These are phyloP conservation scores for Casuarina glauca DNA, from an alignment of 306 rosid genomes.

Conservation along the genomic window DNA sequence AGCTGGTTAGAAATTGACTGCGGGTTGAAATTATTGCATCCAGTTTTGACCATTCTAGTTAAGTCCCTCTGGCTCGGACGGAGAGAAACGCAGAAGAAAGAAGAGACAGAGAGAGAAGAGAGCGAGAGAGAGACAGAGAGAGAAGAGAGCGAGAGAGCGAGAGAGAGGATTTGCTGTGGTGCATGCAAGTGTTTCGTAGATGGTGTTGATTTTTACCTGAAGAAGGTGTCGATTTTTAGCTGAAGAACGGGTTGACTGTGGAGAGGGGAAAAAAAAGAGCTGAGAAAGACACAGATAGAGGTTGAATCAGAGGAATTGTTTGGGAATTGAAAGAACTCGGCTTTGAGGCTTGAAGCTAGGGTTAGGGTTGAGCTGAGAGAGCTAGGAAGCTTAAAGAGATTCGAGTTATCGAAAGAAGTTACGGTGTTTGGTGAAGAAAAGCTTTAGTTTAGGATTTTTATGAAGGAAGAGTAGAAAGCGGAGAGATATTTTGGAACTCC, in stretches of 20 bases:
- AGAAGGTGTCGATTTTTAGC: not conserved
- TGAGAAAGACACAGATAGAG: slow-evolving; percentile 10
- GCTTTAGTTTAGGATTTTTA: not conserved
- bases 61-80: slow-evolving; percentile 43
- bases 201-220: too few species aligned
- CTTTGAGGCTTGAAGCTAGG: slow-evolving; percentile 25
- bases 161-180: slow-evolving; percentile 20
- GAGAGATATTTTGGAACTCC: not conserved
- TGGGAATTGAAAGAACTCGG: slow-evolving; percentile 17
- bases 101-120: slow-evolving; percentile 1
- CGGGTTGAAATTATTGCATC: slow-evolving; percentile 62
- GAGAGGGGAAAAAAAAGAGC: not conserved
- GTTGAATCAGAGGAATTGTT: not conserved
- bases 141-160: not conserved
- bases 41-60: slow-evolving; percentile 60
- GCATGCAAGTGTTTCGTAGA: slow-evolving; percentile 35
- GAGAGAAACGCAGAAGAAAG: not conserved
- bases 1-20: slow-evolving; percentile 54
- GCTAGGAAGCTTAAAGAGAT: not conserved
- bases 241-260: not conserved
- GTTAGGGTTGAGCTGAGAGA: slow-evolving; percentile 9
- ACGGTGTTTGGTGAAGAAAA: not conserved
- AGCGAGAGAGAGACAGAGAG: not conserved
- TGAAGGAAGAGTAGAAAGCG: not conserved
- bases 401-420: not conserved